Evolutionary conservation across 768 basidiomycete genomes (phyloP).

Genomic region (Kwoniella europaea): DNA sequence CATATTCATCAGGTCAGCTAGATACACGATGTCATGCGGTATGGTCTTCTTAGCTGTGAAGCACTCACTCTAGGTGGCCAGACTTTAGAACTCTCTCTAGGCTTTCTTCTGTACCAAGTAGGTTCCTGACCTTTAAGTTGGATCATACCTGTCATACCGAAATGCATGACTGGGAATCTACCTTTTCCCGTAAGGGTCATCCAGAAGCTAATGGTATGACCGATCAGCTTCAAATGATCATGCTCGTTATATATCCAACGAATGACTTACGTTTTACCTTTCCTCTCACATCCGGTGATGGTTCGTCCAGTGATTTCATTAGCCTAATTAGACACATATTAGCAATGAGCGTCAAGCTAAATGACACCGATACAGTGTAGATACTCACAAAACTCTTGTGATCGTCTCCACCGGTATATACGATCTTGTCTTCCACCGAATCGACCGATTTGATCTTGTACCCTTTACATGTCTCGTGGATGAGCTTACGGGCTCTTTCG

Average conservation of each 20-base stretch:
- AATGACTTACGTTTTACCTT: slow-evolving; percentile 56
- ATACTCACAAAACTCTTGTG: slow-evolving; percentile 69
- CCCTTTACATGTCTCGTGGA: slow-evolving; percentile 64
- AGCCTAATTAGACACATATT: slow-evolving; percentile 59
- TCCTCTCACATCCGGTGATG: slow-evolving; percentile 53
- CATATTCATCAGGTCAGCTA: slow-evolving; percentile 9
- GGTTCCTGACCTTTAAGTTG: slow-evolving; percentile 64
- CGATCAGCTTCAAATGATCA: too few species aligned
- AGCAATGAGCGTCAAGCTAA: not conserved
- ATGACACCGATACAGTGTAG: not conserved
- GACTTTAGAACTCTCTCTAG: slow-evolving; percentile 32
- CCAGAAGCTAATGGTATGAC: slow-evolving; percentile 62
- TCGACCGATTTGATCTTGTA: slow-evolving; percentile 67
- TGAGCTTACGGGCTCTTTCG: slow-evolving; percentile 68
- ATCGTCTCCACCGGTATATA: slow-evolving; percentile 65
- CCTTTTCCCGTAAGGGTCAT: slow-evolving; percentile 69
- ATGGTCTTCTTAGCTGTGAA: not conserved
- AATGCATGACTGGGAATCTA: slow-evolving; percentile 72
- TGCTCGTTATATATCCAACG: too few species aligned
- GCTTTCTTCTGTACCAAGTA: slow-evolving; percentile 55
- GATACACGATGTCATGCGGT: too few species aligned
- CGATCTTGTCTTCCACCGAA: slow-evolving; percentile 67
- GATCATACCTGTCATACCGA: slow-evolving; percentile 86
- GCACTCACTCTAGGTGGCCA: slow-evolving; percentile 56
- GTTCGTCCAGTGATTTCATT: slow-evolving; percentile 62